A percentile compares a stretch with the other conserved stretches of the same genome.
phyloP scores from a whole-genome alignment of 148 eudicot species.

The Linanthus parryae region DNA sequence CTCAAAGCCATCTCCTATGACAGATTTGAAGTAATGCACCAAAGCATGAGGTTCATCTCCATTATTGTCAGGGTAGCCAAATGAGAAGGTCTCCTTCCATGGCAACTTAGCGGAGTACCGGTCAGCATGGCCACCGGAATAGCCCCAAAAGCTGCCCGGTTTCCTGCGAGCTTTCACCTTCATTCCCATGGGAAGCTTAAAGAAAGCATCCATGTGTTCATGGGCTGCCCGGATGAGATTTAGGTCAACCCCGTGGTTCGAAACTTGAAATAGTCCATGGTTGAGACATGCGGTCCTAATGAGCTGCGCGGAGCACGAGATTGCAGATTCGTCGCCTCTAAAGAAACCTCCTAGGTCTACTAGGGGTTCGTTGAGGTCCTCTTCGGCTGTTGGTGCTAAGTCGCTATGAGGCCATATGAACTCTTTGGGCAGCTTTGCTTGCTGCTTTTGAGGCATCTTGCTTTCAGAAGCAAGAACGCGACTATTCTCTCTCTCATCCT shows the following conservation, averaged over 20 bases:
- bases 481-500: slow-evolving; percentile 15
- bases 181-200: slow-evolving; percentile 19
- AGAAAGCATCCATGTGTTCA: slow-evolving; percentile 17
- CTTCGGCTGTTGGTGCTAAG: background rate
- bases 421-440: slow-evolving; percentile 26
- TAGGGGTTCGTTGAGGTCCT: slow-evolving; percentile 29
- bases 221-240: slow-evolving; percentile 23
- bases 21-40: slow-evolving; percentile 21
- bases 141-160: slow-evolving; percentile 32
- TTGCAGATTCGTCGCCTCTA: slow-evolving; percentile 25
- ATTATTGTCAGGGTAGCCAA: slow-evolving; percentile 11
- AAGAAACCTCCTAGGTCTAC: slow-evolving; percentile 28
- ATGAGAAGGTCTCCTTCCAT: slow-evolving; percentile 42
- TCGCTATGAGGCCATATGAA: slow-evolving; percentile 22
- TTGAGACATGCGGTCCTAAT: slow-evolving; percentile 24
- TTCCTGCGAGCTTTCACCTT: slow-evolving; percentile 23
- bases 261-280: slow-evolving; percentile 46
- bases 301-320: slow-evolving; percentile 10
- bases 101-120: slow-evolving; percentile 26
- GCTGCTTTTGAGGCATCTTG: slow-evolving; percentile 17
- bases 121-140: slow-evolving; percentile 41
- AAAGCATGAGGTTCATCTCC: slow-evolving; percentile 13
- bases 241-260: slow-evolving; percentile 27
- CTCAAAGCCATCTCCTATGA: slow-evolving; percentile 27
- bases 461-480: slow-evolving; percentile 19